Conservation (phyloP, 2,329 filamentous ascomycete genomes). For the Talaromyces sp. region DNA sequence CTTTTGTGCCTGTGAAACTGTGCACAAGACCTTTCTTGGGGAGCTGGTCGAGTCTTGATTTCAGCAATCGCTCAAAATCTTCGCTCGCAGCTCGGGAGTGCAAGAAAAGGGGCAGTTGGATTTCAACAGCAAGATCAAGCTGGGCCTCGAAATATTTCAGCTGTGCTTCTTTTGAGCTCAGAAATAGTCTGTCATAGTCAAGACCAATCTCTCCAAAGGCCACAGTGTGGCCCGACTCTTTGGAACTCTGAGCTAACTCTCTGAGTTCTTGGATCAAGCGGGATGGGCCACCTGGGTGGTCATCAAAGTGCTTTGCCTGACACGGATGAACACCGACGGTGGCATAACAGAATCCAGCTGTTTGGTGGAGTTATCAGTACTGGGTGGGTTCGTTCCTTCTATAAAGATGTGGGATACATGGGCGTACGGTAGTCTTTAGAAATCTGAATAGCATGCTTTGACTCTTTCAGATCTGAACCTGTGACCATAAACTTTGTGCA, state of each 20-base stretch:
- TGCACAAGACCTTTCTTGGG: slow-evolving; percentile 81
- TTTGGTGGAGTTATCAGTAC: not conserved
- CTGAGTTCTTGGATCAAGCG: slow-evolving; percentile 54
- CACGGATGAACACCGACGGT: slow-evolving; percentile 95
- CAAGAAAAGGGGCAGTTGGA: slow-evolving; percentile 82
- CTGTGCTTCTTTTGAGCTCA: slow-evolving; percentile 73
- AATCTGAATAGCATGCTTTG: slow-evolving; percentile 66
- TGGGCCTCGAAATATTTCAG: slow-evolving; percentile 80
- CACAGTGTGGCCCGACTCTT: slow-evolving; percentile 55
- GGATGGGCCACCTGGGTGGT: slow-evolving; percentile 42
- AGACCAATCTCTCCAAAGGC: slow-evolving; percentile 95
- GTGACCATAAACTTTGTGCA: slow-evolving; percentile 91
- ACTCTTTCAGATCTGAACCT: slow-evolving; percentile 78
- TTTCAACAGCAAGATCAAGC: slow-evolving; percentile 67
- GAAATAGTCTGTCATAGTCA: slow-evolving; percentile 87
- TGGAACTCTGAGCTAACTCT: slow-evolving; percentile 57
- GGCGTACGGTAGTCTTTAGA: slow-evolving; percentile 67
- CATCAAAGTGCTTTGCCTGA: slow-evolving; percentile 71
- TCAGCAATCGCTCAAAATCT: slow-evolving; percentile 74
- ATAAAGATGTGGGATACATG: not conserved
- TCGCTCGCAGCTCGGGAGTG: slow-evolving; percentile 82
- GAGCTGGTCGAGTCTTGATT: slow-evolving; percentile 58
- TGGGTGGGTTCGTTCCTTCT: not conserved
- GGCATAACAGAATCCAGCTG: slow-evolving; percentile 76
- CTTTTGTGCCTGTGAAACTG: slow-evolving; percentile 83